phyloP scores from a whole-genome alignment of 192 early-diverging fungal species.

The Coemansia sp. region DNA sequence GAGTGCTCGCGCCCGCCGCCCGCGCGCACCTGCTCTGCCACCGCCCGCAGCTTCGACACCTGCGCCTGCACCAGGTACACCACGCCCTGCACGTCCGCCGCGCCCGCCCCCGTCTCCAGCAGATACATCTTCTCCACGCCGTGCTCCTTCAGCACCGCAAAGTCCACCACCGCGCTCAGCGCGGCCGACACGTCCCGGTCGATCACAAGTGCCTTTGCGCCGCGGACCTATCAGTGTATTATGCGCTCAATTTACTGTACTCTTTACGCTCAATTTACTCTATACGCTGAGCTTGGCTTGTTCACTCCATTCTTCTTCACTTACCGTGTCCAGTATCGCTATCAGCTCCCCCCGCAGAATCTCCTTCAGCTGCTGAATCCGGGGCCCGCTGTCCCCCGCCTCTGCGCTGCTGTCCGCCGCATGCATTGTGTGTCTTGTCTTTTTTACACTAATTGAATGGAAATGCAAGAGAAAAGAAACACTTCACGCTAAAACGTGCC shows the following conservation, averaged over 20 bases:
- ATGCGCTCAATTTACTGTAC: no score
- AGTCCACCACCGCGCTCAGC: conserved; percentile 84
- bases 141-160: conserved; percentile 89
- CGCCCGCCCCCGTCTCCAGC: conserved; percentile 65
- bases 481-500: conserved; percentile 39
- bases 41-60: conserved; percentile 74
- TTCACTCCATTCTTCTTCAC: not conserved
- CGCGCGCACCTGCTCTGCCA: conserved; percentile 60
- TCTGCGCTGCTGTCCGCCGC: conserved; percentile 1
- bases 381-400: conserved; percentile 11
- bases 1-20: conserved; percentile 53
- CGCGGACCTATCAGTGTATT: no score
- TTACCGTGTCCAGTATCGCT: conserved; percentile 46
- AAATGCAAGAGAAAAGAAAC: no score
- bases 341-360: conserved; percentile 49
- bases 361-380: conserved; percentile 31
- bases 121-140: conserved; percentile 95
- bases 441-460: not conserved
- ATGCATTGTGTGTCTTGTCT: not conserved
- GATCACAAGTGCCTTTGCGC: conserved; percentile 87
- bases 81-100: conserved; percentile 64
- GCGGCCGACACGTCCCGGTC: conserved; percentile 81
- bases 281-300: no score
- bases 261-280: no score
- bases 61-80: conserved; percentile 86